Base-by-base conservation (phyloP, 2,329 filamentous ascomycete genomes). In the Podosphaera xanthii region DNA sequence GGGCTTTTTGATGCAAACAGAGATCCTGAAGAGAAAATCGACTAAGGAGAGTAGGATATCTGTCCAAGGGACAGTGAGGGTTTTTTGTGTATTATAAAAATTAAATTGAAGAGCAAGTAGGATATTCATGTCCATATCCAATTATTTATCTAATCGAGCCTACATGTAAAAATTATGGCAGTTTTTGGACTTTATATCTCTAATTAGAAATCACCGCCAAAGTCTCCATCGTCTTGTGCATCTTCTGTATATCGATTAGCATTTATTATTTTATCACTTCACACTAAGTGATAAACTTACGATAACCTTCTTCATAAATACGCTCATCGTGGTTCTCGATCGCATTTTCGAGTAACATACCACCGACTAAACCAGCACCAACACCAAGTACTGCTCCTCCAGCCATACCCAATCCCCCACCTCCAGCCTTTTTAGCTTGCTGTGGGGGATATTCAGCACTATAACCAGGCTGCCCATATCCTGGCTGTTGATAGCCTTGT, bases 361-460 rank as follows among this genome's bases (percentile, higher is more conserved):
- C 89, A 65, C 88, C 90, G 0, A 95, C 66, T 68, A 95, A 67
- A 70, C 89, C 89, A 63, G 84, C 89, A 64, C 88, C 89, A 3
- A 87, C 70, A 72, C 89, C 89, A 50, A 94, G 73, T 31, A 86
- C 86, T 7, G 83, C 81, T 58, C 83, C 87, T 55, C 86, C 87
- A 1, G 77, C 80, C 61, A 79, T 76, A n/a, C 87, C 86, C 72
- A 91, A 74, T 1, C 77, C 77, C 3, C 74, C 72, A 33, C 71
- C 72, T 65, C 74, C 75, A 61, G 72, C 75, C 60, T 73, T 71
- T 34, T 68, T 64, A 50, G 64, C 64, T 63, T 70, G 61, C 64
- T 68, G 63, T 34, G 60, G 54, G 42, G 57, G 49, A 33, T 67
- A 61, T n/a, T 5, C 14, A 40, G 53, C 10, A 67, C 69, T 59